A percentile compares a stretch with the other conserved stretches of the same genome.
These are phyloP conservation scores for Aureobasidium sp. DNA, from an alignment of 2,329 filamentous ascomycete genomes.

Conservation along the genomic window DNA sequence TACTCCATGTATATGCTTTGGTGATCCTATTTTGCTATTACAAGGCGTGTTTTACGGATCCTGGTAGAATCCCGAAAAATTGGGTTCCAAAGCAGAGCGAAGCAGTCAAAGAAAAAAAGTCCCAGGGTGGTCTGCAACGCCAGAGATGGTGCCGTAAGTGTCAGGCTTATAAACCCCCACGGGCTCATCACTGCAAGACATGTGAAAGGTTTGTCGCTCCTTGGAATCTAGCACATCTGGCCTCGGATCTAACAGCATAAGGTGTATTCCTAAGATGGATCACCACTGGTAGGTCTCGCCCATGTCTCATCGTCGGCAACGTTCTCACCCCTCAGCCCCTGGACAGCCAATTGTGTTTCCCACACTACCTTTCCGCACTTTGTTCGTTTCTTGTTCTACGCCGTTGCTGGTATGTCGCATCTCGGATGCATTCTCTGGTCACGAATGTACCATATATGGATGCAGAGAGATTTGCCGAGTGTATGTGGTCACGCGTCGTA, in stretches of 20 bases:
- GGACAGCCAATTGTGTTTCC: constrained; percentile 64
- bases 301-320: constrained; percentile 19
- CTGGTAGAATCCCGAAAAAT: constrained; percentile 46
- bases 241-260: neutral
- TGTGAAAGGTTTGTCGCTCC: constrained; percentile 52
- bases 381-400: constrained; percentile 66
- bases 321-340: constrained; percentile 5
- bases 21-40: constrained; percentile 66
- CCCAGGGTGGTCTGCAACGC: constrained; percentile 21
- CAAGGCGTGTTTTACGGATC: constrained; percentile 52
- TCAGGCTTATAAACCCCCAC: constrained; percentile 63
- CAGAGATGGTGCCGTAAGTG: constrained; percentile 70
- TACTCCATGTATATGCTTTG: constrained; percentile 60
- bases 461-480: constrained; percentile 58
- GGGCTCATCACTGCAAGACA: constrained; percentile 74
- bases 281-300: constrained; percentile 81
- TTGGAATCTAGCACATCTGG: neutral
- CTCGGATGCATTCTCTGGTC: constrained; percentile 55
- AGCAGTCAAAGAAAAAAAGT: neutral
- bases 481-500: constrained; percentile 34
- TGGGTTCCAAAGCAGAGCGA: constrained; percentile 27
- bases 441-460: constrained; percentile 56
- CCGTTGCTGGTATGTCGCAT: constrained; percentile 56
- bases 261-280: constrained; percentile 69
- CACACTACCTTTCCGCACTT: constrained; percentile 78